Percentiles rank a stretch among this genome's conserved stretches.
Evolutionary conservation across 352 stramenopile genomes (phyloP).

Genomic region (Phytophthora hybrid): DNA sequence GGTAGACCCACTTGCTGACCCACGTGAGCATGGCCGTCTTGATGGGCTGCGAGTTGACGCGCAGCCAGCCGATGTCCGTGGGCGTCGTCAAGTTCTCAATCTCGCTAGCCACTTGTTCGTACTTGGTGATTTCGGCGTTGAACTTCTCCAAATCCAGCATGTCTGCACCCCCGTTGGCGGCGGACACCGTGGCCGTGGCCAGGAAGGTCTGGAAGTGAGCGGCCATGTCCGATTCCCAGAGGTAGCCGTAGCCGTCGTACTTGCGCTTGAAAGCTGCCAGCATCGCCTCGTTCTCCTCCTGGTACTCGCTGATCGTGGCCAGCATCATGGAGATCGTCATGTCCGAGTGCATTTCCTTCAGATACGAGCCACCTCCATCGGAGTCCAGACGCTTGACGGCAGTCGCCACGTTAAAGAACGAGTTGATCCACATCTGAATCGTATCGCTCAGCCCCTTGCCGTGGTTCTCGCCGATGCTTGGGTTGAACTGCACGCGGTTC

Average conservation of each 20-base stretch:
- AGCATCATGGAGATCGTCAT: slow-evolving; percentile 95
- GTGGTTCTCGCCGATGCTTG: slow-evolving; percentile 89
- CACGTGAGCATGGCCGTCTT: slow-evolving; percentile 97
- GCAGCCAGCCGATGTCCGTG: slow-evolving; percentile 97
- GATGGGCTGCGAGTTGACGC: slow-evolving; percentile 97
- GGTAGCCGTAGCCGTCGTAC: slow-evolving; percentile 95
- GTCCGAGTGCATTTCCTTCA: slow-evolving; percentile 98
- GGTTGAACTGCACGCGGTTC: slow-evolving; percentile 89
- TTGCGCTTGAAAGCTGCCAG: slow-evolving; percentile 93
- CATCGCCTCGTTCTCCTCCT: slow-evolving; percentile 94
- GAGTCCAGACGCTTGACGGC: slow-evolving; percentile 97
- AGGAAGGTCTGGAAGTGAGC: slow-evolving; percentile 95
- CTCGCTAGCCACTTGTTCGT: slow-evolving; percentile 93
- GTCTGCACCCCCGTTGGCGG: slow-evolving; percentile 76
- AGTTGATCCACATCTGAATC: slow-evolving; percentile 97
- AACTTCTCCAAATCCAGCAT: slow-evolving; percentile 96
- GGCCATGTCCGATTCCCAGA: slow-evolving; percentile 97
- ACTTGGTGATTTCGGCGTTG: slow-evolving; percentile 96
- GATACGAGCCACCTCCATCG: slow-evolving; percentile 94
- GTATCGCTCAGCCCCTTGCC: slow-evolving; percentile 95
- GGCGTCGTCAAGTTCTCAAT: slow-evolving; percentile 92
- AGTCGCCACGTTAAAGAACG: slow-evolving; percentile 96
- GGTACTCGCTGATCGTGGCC: slow-evolving; percentile 93
- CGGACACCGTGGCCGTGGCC: slow-evolving; percentile 63
- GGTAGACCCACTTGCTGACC: slow-evolving; percentile 97